These are phyloP conservation scores for Pythium inflatum DNA, from an alignment of 352 stramenopile genomes.

Conservation along the genomic window DNA sequence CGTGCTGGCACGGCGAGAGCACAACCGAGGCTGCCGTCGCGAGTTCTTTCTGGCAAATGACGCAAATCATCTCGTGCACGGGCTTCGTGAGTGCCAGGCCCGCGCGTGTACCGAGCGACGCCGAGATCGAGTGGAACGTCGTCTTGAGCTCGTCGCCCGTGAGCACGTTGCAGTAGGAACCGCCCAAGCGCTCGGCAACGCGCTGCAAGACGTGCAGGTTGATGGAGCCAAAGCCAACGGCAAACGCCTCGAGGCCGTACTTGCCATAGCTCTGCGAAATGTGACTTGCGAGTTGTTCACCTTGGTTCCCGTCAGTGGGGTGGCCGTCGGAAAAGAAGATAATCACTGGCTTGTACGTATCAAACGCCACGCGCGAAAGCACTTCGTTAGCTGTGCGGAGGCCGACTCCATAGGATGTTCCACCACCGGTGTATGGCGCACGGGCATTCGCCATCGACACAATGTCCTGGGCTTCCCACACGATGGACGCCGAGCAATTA, in stretches of 20 bases:
- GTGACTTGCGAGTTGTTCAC: constrained; percentile 58
- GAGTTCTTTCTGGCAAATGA: constrained; percentile 67
- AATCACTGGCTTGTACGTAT: constrained; percentile 63
- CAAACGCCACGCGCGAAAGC: constrained; percentile 65
- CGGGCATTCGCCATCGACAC: constrained; percentile 37
- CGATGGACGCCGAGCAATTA: constrained; percentile 43
- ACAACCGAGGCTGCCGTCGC: constrained; percentile 49
- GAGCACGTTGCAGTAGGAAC: constrained; percentile 63
- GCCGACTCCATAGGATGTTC: constrained; percentile 58
- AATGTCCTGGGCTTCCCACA: constrained; percentile 60
- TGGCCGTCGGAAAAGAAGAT: constrained; percentile 85
- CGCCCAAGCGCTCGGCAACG: constrained; percentile 57
- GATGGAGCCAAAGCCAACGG: constrained; percentile 73
- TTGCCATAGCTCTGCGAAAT: constrained; percentile 61
- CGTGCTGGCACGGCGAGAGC: constrained; percentile 49
- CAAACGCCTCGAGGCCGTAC: constrained; percentile 64
- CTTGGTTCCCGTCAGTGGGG: constrained; percentile 44
- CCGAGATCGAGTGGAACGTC: constrained; percentile 79
- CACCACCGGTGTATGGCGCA: constrained; percentile 46
- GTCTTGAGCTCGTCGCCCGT: constrained; percentile 69
- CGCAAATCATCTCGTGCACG: constrained; percentile 57
- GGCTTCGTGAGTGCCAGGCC: constrained; percentile 65
- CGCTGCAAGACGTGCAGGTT: constrained; percentile 64
- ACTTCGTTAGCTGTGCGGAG: constrained; percentile 66
- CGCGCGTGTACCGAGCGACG: constrained; percentile 60